Conservation (phyloP, 2,329 filamentous ascomycete genomes). For the Penicillium crustosum region DNA sequence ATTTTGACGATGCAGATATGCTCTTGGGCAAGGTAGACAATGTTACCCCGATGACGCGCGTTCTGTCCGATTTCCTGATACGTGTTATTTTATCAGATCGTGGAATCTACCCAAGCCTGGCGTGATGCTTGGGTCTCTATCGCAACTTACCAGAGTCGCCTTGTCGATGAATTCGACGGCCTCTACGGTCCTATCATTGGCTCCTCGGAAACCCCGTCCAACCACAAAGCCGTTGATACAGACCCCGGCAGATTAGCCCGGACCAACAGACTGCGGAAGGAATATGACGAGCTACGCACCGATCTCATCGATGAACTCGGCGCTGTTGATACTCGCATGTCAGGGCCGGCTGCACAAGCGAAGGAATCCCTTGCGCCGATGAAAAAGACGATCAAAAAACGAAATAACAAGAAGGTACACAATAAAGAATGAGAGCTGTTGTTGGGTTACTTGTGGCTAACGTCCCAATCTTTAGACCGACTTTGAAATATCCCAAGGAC, state of each 20-base stretch:
- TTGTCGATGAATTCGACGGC: slow-evolving; percentile 66
- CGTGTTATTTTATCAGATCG: slow-evolving; percentile 55
- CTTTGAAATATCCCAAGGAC: slow-evolving; percentile 73
- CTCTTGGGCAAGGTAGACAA: slow-evolving; percentile 66
- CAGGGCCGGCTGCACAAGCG: slow-evolving; percentile 68
- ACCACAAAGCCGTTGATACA: slow-evolving; percentile 59
- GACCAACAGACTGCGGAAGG: slow-evolving; percentile 63
- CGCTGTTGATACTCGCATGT: slow-evolving; percentile 68
- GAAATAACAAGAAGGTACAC: slow-evolving; percentile 70
- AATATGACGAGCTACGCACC: slow-evolving; percentile 68
- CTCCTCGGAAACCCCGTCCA: slow-evolving; percentile 58
- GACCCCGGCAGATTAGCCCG: slow-evolving; percentile 63
- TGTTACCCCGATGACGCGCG: slow-evolving; percentile 9
- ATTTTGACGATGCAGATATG: slow-evolving; percentile 77
- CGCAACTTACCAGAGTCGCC: slow-evolving; percentile 65
- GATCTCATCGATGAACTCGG: slow-evolving; percentile 71
- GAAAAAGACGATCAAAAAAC: slow-evolving; percentile 80
- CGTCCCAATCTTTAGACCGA: slow-evolving; percentile 56
- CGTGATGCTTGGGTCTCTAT: slow-evolving; percentile 76
- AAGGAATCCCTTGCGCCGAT: slow-evolving; percentile 68
- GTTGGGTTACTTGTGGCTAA: not conserved
- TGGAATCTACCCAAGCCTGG: slow-evolving; percentile 74
- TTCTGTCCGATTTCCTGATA: slow-evolving; percentile 8
- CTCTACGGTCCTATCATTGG: slow-evolving; percentile 76
- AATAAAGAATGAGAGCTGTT: not conserved